A percentile compares a stretch with the other conserved stretches of the same genome.
These are phyloP conservation scores for Hypericum androsaemum DNA, from an alignment of 345 rosid genomes.

Conservation along the genomic window DNA sequence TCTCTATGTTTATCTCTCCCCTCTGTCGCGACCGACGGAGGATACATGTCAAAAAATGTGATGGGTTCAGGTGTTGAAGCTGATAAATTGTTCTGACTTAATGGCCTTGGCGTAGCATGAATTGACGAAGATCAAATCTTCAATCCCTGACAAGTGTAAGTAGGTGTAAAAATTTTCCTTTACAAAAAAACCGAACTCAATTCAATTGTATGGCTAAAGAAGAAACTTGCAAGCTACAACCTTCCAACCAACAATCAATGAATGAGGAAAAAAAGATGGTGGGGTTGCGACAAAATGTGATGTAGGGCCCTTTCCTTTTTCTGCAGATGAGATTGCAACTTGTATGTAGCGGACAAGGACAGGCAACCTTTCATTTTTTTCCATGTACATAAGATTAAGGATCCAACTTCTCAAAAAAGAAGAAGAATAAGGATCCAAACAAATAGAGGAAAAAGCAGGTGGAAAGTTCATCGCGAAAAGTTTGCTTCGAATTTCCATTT, in stretches of 20 bases:
- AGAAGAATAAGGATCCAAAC: conserved; percentile 8
- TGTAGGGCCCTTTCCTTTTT: conserved; percentile 12
- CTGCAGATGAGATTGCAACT: conserved; percentile 19
- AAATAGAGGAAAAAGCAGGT: conserved; percentile 1
- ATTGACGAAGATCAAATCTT: too few species aligned
- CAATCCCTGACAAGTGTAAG: too few species aligned
- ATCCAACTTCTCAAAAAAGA: too few species aligned
- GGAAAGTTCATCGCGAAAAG: conserved; percentile 15
- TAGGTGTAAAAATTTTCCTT: too few species aligned
- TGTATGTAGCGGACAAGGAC: conserved; percentile 10
- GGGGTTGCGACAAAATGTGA: neutral
- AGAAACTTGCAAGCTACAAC: too few species aligned
- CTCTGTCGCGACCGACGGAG: neutral
- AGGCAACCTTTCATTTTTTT: conserved; percentile 11
- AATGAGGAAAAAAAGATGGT: conserved; percentile 4
- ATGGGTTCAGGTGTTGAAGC: too few species aligned
- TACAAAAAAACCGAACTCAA: too few species aligned
- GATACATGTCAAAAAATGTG: too few species aligned
- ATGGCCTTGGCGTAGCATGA: too few species aligned
- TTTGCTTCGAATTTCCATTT: neutral
- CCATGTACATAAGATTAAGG: conserved; percentile 5
- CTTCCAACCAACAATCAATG: neutral
- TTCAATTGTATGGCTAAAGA: too few species aligned
- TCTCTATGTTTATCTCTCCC: neutral
- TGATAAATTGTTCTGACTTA: too few species aligned